phyloP scores from a whole-genome alignment of 257 asterid genomes.

The Penstemon newberryi region DNA sequence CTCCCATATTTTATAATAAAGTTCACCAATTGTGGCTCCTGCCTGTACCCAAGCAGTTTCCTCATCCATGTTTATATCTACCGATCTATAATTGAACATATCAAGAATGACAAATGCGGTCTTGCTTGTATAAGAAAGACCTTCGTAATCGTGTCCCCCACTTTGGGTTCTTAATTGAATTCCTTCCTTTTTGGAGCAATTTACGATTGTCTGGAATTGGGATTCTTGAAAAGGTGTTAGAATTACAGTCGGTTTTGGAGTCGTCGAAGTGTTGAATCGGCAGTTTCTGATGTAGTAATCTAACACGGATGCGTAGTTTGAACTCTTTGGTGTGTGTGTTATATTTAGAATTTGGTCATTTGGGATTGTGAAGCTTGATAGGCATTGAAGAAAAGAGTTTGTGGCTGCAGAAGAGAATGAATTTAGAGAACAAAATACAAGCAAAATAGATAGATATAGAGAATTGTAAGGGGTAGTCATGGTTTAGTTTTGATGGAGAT shows the following conservation, averaged over 20 bases:
- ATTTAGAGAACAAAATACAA: neutral
- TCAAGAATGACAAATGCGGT: constrained; percentile 45
- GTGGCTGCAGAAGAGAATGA: constrained; percentile 10
- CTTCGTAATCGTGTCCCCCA: constrained; percentile 70
- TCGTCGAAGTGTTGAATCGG: constrained; percentile 24
- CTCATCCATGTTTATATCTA: constrained; percentile 32
- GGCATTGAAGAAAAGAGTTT: constrained; percentile 7
- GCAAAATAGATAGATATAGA: too few relatives aligned
- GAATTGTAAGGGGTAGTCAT: too few relatives aligned
- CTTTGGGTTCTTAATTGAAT: constrained; percentile 51
- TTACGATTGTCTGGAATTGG: too few relatives aligned
- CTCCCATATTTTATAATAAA: constrained; percentile 48
- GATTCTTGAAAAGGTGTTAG: too few relatives aligned
- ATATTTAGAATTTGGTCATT: neutral
- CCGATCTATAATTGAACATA: constrained; percentile 47
- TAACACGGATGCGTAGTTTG: constrained; percentile 22
- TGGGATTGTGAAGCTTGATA: neutral
- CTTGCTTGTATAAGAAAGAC: constrained; percentile 47
- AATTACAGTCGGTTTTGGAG: neutral
- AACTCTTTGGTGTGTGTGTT: constrained; percentile 22
- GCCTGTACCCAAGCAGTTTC: constrained; percentile 57
- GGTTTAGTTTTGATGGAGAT: too few relatives aligned
- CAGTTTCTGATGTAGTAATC: constrained; percentile 28
- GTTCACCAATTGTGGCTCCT: constrained; percentile 57
- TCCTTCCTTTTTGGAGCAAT: too few relatives aligned